A percentile compares a stretch with the other conserved stretches of the same genome.
Evolutionary conservation across 2,329 filamentous ascomycete species (phyloP).

Genomic region (Colletotrichum gigasporum): DNA sequence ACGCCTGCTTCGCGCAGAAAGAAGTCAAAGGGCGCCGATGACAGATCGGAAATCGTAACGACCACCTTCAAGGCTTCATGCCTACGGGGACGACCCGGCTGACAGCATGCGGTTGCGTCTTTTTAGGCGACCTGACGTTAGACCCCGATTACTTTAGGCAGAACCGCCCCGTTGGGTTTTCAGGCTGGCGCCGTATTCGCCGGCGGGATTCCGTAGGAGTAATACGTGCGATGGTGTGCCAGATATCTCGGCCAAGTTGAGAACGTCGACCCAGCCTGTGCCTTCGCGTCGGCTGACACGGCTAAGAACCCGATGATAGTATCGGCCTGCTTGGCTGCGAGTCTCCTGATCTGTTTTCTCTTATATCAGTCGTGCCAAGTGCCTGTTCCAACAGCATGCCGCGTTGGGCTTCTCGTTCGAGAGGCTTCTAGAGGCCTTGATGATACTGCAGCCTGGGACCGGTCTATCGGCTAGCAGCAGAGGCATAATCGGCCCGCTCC

Average conservation of each 20-base stretch:
- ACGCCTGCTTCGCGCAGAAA: not conserved
- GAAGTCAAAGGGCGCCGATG: not conserved
- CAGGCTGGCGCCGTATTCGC: not conserved
- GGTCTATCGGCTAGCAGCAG: too few species aligned
- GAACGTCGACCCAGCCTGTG: not conserved
- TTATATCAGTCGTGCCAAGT: too few species aligned
- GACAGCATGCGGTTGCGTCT: not conserved
- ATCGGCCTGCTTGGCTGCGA: not conserved
- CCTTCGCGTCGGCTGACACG: not conserved
- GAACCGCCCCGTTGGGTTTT: not conserved
- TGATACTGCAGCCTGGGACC: too few species aligned
- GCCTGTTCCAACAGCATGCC: not conserved
- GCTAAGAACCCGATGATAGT: not conserved
- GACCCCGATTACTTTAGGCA: slow-evolving; percentile 1
- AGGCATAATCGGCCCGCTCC: not conserved
- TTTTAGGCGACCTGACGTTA: not conserved
- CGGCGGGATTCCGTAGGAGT: not conserved
- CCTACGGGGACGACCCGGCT: not conserved
- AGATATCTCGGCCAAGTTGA: not conserved
- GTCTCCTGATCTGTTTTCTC: too few species aligned
- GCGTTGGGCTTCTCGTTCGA: too few species aligned
- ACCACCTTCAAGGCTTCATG: too few species aligned
- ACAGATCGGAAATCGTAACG: too few species aligned
- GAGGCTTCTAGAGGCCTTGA: not conserved
- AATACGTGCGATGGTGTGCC: not conserved